phyloP scores from a whole-genome alignment of 108 stramenopile genomes.

The Nitzschia sp. region DNA sequence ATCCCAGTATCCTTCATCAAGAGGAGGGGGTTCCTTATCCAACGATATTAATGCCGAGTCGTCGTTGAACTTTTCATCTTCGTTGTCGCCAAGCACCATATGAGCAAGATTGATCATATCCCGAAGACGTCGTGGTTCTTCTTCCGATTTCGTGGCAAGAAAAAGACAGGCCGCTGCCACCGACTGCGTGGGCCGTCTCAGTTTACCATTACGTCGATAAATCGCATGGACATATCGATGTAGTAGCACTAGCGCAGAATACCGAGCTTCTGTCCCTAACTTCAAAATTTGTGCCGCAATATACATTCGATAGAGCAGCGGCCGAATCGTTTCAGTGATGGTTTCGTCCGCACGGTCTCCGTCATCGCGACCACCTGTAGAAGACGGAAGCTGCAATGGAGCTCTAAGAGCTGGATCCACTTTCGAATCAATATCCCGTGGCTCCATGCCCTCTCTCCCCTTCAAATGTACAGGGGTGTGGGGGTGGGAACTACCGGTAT shows the following conservation, averaged over 20 bases:
- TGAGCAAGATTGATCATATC: constrained; percentile 73
- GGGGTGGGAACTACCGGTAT: too few relatives aligned
- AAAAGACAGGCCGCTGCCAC: constrained; percentile 70
- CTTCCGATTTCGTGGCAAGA: constrained; percentile 73
- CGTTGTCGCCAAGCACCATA: constrained; percentile 39
- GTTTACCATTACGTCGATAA: not conserved
- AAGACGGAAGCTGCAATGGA: not conserved
- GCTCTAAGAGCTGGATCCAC: not conserved
- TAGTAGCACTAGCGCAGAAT: constrained; percentile 58
- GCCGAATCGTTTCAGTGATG: not conserved
- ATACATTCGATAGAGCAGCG: constrained; percentile 47
- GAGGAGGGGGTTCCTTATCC: constrained; percentile 21
- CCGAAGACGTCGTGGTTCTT: constrained; percentile 76
- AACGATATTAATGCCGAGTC: not conserved
- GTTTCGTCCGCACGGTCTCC: not conserved
- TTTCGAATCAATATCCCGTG: too few relatives aligned
- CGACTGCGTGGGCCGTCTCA: constrained; percentile 15
- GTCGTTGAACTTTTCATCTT: not conserved
- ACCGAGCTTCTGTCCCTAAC: constrained; percentile 63
- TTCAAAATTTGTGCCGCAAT: constrained; percentile 53
- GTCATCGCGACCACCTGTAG: not conserved
- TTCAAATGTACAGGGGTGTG: too few relatives aligned
- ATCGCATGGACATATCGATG: constrained; percentile 54
- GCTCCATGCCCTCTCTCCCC: too few relatives aligned
- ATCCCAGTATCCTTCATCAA: constrained; percentile 76